Percentiles rank a stretch among this genome's conserved stretches.
phyloP scores from a whole-genome alignment of 306 rosid genomes.

The Begonia fuchsioides region DNA sequence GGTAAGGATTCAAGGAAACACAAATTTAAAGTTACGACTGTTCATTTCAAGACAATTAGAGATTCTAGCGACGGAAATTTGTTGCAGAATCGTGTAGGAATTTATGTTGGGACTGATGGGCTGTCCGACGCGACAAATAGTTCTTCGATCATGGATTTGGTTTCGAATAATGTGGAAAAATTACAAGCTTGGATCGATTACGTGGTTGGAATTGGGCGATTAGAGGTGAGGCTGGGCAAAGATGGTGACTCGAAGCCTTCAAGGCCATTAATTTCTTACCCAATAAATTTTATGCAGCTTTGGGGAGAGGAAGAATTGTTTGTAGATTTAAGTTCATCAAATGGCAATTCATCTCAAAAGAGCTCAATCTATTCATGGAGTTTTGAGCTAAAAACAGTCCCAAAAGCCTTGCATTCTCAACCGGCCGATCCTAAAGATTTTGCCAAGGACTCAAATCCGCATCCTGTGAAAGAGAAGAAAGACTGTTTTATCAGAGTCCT shows the following conservation, averaged over 20 bases:
- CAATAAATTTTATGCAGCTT: constrained; percentile 34
- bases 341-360: constrained; percentile 28
- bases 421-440: constrained; percentile 54
- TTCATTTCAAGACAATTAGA: constrained; percentile 30
- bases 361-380: constrained; percentile 63
- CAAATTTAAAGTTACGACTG: constrained; percentile 21
- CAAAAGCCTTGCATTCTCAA: constrained; percentile 68
- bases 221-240: constrained; percentile 59
- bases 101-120: constrained; percentile 34
- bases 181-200: constrained; percentile 82
- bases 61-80: constrained; percentile 22
- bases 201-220: constrained; percentile 38
- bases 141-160: constrained; percentile 22
- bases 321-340: constrained; percentile 44
- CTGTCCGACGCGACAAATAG: constrained; percentile 28
- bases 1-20: constrained; percentile 21
- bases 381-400: constrained; percentile 40
- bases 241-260: constrained; percentile 36
- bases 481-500: constrained; percentile 44
- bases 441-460: constrained; percentile 23
- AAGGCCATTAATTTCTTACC: constrained; percentile 45
- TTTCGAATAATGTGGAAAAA: constrained; percentile 21
- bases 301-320: constrained; percentile 38
- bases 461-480: constrained; percentile 27
- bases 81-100: constrained; percentile 29